A percentile compares a stretch with the other conserved stretches of the same genome.
Conservation (phyloP, 495 filamentous ascomycete species). For the Lasiosphaeria miniovina region DNA sequence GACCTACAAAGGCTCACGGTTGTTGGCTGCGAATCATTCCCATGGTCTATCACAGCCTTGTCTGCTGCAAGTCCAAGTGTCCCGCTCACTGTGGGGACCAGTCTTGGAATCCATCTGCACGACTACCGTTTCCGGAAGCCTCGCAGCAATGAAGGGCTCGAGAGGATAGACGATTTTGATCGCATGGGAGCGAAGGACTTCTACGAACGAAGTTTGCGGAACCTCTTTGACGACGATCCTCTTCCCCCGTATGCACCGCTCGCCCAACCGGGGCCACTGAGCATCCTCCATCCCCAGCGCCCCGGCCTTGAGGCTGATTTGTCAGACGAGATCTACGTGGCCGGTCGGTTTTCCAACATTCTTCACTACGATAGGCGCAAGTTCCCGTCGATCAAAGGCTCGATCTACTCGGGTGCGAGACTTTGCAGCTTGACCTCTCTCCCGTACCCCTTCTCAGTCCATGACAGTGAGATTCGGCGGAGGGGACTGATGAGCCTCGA, state of each 20-base stretch:
- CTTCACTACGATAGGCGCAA: constrained; percentile 84
- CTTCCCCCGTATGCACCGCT: constrained; percentile 66
- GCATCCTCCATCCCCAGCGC: constrained; percentile 70
- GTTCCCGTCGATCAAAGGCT: constrained; percentile 74
- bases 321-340: constrained; percentile 72
- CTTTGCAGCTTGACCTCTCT: constrained; percentile 75
- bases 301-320: constrained; percentile 47
- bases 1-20: constrained; percentile 76
- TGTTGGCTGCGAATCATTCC: constrained; percentile 68
- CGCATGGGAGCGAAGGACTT: constrained; percentile 31
- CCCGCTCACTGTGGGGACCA: constrained; percentile 84
- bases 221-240: constrained; percentile 36
- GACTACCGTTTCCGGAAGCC: constrained; percentile 57
- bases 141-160: constrained; percentile 20
- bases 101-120: constrained; percentile 76
- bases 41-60: constrained; percentile 79
- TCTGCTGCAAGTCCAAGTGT: constrained; percentile 70
- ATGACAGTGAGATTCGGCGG: constrained; percentile 52
- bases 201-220: constrained; percentile 23
- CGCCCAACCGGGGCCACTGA: constrained; percentile 76
- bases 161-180: constrained; percentile 34
- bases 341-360: constrained; percentile 86
- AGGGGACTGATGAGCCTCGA: constrained; percentile 51
- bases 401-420: constrained; percentile 78
- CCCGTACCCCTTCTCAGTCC: constrained; percentile 61